Evolutionary conservation across 345 rosid genomes (phyloP), one percentile per base, ranked within the genome.

Genomic region (Eutrema japonicum): DNA sequence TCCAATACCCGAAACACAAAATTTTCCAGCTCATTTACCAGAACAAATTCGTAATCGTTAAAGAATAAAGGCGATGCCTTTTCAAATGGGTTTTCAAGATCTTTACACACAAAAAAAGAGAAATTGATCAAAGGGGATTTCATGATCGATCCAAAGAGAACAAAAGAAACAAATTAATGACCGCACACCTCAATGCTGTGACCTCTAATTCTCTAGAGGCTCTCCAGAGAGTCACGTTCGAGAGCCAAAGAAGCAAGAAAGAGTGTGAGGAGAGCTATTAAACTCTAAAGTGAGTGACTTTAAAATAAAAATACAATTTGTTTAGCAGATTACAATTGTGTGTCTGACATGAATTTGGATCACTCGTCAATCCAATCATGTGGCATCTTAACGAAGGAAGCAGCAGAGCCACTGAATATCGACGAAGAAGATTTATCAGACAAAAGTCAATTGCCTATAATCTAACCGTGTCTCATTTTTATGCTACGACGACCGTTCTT

Each of bases 371-470:
- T 71, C 76, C 49, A 66, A 77, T 57, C 50, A 35, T 51, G 74
- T 68, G 78, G 64, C 62, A 18, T 59, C n/a, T 14, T 47, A 64
- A 49, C 35, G 51, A 59, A 59, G 63, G 80, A 71, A 42, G 69
- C 58, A 77, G 68, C 77, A 71, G 55, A 71, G 56, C 80, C 80
- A 77, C 80, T 77, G 61, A 68, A 73, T 54, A 42, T 30, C 37
- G 33, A 62, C 70, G 73, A 54, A 63, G 66, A 40, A 0, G 71
- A 76, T 70, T 70, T 47, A 18, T 55, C 66, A 55, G 71, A 69
- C 70, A 76, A 63, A 47, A 53, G 70, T 68, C 55, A 72, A 12
- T 63, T 43, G 1, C 18, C 54, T 18, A 51, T 50, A 71, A 22
- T 51, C 43, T 33, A 45, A 64, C 65, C 65, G 58, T 37, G 65